These are phyloP conservation scores for Diphasiastrum complanatum DNA, from an alignment of 83 land plant species.

Conservation along the genomic window DNA sequence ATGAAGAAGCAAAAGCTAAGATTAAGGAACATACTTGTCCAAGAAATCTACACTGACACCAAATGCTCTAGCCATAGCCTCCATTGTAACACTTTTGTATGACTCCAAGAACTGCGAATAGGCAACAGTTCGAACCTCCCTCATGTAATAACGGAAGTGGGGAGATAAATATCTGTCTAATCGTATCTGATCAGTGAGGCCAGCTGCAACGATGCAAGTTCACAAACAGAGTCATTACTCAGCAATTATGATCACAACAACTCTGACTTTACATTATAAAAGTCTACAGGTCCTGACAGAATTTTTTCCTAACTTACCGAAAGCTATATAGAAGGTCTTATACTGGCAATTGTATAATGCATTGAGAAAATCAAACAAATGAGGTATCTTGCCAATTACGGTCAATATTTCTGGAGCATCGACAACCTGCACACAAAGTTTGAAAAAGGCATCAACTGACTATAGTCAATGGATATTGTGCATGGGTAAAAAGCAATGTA, in stretches of 20 bases:
- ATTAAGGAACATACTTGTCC: conserved; percentile 53
- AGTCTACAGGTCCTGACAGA: neutral
- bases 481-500: neutral
- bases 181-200: conserved; percentile 73
- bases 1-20: neutral
- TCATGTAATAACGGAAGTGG: conserved; percentile 96
- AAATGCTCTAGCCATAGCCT: conserved; percentile 97
- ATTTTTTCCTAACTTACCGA: conserved; percentile 42
- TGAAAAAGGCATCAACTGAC: neutral
- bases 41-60: conserved; percentile 90
- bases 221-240: neutral
- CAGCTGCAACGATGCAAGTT: conserved; percentile 42
- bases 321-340: conserved; percentile 81
- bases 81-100: conserved; percentile 98
- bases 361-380: conserved; percentile 81
- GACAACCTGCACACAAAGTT: conserved; percentile 51
- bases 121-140: conserved; percentile 85
- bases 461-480: neutral
- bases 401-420: conserved; percentile 96
- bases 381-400: conserved; percentile 80
- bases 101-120: conserved; percentile 97
- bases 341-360: conserved; percentile 87
- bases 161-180: conserved; percentile 85
- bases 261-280: neutral
- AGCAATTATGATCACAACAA: neutral